phyloP scores from a whole-genome alignment of 1,284 basidiomycete species.

The Puccinia polysora region DNA sequence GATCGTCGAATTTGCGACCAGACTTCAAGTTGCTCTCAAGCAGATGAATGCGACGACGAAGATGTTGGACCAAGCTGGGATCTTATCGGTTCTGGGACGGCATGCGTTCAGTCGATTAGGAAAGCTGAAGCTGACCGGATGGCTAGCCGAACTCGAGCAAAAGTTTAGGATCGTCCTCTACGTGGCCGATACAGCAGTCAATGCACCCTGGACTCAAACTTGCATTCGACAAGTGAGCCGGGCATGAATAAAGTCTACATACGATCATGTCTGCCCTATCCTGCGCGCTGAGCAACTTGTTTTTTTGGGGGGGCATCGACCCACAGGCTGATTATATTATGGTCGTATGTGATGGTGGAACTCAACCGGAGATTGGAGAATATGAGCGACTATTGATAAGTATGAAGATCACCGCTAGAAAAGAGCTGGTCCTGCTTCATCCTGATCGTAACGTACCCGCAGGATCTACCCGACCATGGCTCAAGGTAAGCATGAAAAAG shows the following conservation, averaged over 20 bases:
- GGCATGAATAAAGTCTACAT: no score
- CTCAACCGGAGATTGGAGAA: conserved; percentile 59
- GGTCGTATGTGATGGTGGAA: conserved; percentile 79
- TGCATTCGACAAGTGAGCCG: conserved; percentile 81
- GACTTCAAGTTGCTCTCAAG: conserved; percentile 79
- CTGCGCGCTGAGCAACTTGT: no score
- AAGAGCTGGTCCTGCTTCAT: conserved; percentile 91
- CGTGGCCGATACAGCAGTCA: conserved; percentile 85
- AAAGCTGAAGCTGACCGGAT: conserved; percentile 84
- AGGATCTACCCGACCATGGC: conserved; percentile 91
- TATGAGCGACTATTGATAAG: conserved; percentile 79
- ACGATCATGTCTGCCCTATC: no score
- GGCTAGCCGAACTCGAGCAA: conserved; percentile 92
- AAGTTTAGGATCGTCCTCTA: conserved; percentile 84
- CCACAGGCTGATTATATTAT: conserved; percentile 88
- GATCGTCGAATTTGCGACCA: conserved; percentile 77
- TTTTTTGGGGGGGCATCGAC: conserved; percentile 25
- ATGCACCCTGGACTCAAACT: conserved; percentile 92
- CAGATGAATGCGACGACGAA: conserved; percentile 80
- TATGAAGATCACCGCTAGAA: conserved; percentile 93
- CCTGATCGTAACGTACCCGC: conserved; percentile 81
- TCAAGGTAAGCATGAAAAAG: conserved; percentile 64
- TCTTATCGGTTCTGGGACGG: conserved; percentile 79
- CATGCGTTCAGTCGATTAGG: conserved; percentile 92
- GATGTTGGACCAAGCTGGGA: conserved; percentile 83